Base-by-base conservation (phyloP, 2,329 filamentous ascomycete genomes). In the Lachnellula hyalina region DNA sequence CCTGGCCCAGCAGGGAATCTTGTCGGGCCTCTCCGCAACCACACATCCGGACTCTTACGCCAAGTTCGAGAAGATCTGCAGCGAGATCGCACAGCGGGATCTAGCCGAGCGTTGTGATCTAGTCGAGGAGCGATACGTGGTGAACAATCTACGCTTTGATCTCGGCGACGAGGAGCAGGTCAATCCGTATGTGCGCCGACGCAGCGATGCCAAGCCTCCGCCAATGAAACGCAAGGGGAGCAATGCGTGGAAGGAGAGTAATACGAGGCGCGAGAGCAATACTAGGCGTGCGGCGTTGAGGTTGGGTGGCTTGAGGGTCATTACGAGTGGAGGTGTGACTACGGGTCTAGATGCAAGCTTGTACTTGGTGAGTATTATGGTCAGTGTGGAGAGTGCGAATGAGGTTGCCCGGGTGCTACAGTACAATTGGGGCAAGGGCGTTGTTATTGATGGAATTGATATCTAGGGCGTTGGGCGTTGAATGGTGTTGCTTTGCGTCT, bases 101-200 rank as follows among this genome's bases (percentile, higher is more conserved):
- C 77, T 87, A 62, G 81, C 83, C 54, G 86, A 91, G 75, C 85
- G 88, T 68, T 90, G 88, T 65, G 89, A 94, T 67, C 87, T 94
- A 60, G 81, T 93, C 67, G 89, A 94, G 68, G 86, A 89, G 61
- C 82, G 89, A 67, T 95, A 94, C 69, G 89, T 95, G 19, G 90
- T 95, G 71, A 95, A 95, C 79, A 94, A 95, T 74, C 85, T 91
- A 56, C 87, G 90, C 64, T 95, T 93, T 71, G 89, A 94, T 65
- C 77, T 94, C 44, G 80, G 79, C 46, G 84, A 92, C 67, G 83
- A 88, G 67, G 87, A 92, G 59, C 86, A 91, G 72, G 44, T 46
- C 23, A 93, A 90, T 72, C 88, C 88, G 34, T 93, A 93, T 73
- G 85, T 94, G 70, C 81, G 88, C 66, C 84, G 82, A 76, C 89